Percentiles rank a stretch among this genome's conserved stretches.
These are phyloP conservation scores for Penicillium sp. DNA, from an alignment of 2,329 filamentous ascomycete genomes.

Conservation along the genomic window DNA sequence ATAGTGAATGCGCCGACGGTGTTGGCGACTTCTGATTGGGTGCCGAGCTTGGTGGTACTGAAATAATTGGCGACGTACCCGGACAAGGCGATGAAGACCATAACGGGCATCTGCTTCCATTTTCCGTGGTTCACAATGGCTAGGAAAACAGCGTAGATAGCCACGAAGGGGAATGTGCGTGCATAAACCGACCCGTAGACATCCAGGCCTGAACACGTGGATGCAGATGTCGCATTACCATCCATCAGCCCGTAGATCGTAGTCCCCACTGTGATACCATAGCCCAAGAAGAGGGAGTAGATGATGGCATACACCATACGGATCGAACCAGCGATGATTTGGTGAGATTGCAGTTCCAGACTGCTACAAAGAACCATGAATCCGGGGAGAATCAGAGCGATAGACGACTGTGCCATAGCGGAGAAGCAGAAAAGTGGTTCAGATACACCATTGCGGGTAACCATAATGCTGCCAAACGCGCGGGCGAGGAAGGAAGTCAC, in stretches of 20 bases:
- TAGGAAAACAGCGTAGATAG: conserved; percentile 71
- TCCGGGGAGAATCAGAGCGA: conserved; percentile 70
- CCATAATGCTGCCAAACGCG: conserved; percentile 64
- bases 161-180: conserved; percentile 70
- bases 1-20: conserved; percentile 76
- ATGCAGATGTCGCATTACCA: conserved; percentile 50
- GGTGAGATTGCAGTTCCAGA: conserved; percentile 68
- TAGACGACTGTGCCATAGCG: conserved; percentile 68
- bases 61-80: conserved; percentile 79
- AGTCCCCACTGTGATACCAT: conserved; percentile 68
- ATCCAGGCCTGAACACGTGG: conserved; percentile 53
- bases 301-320: conserved; percentile 74
- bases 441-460: conserved; percentile 39
- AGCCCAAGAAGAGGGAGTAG: conserved; percentile 70
- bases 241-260: conserved; percentile 63
- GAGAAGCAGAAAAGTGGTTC: conserved; percentile 66
- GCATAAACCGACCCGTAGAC: conserved; percentile 42
- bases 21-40: conserved; percentile 72
- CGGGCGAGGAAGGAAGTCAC: conserved; percentile 68
- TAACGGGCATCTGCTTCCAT: conserved; percentile 74
- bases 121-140: conserved; percentile 81
- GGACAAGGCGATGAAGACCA: conserved; percentile 70
- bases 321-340: conserved; percentile 70
- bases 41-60: conserved; percentile 64
- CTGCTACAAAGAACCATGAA: conserved; percentile 62